Evolutionary conservation across 495 filamentous ascomycete species (phyloP), one percentile per base, ranked within the genome.

Genomic region (Astrothelium subdiscretum): DNA sequence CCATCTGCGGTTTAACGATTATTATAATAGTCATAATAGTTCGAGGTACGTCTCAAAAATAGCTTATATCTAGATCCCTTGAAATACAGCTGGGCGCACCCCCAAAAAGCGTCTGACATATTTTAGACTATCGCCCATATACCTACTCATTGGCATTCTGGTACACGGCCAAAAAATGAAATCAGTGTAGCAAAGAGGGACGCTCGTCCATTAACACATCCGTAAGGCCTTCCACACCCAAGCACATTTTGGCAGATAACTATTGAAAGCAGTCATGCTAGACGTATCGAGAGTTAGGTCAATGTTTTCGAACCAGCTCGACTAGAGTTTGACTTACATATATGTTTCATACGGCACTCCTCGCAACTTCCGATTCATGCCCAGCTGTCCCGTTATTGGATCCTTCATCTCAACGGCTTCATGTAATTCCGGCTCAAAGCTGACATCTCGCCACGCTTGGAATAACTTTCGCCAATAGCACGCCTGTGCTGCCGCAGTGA

Each of bases 401-500:
- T 48, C 24, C 20, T 26, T 24, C 24, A 54, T 2, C 24, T 54
- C 22, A 29, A 54, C 29, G 29, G 26, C 24, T 10, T 54, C 48
- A 54, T 54, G 29, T 24, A 54, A 54, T 27, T 54, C 22, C 24
- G 48, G 48, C 48, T 54, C 48, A 29, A 54, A 54, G 48, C 48
- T 54, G 48, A 54, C 24, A 3, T 54, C 4, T 54, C 48, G n/a
- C 66, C 68, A 73, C 10, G 29, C 59, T 22, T 64, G 32, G n/a
- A 67, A 61, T 54, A 73, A 48, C 13, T 60, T 51, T 4, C 70
- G 61, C 70, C 70, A 73, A 51, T 73, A 73, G 59, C 70, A 73
- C 11, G 65, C 68, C 54, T 68, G 59, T 1, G 70, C 69, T 1
- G 70, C 70, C 0, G 65, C 67, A 1, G 70, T 73, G 11, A 73